Base-by-base conservation (phyloP, 1,284 basidiomycete genomes). In the Ceratobasidium sp. region DNA sequence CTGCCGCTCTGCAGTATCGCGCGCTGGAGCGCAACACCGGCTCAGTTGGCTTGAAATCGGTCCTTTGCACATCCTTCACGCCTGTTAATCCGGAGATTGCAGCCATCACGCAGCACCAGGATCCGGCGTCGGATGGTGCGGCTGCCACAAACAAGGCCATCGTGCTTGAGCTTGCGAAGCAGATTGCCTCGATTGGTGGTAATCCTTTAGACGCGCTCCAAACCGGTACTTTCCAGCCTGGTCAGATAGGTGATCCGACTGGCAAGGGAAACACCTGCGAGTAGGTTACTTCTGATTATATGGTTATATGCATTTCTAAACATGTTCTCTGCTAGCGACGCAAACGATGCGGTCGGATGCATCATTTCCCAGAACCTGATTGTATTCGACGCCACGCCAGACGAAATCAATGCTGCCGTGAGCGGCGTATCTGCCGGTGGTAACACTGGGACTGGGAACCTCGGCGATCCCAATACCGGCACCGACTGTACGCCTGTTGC, bases 21-120 rank as follows among this genome's bases (percentile, higher is more conserved):
- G 87, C 88, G 6, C 79, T 91, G 48, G 88, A 91, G 81, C 84
- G 88, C 49, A 91, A 90, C 80, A 86, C 87, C 23, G 86, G 83
- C 8, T 73, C 78, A 33, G 86, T 90, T 64, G 88, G 88, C 25
- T 78, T 80, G 5, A 80, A 81, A 23, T 84, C 83, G 64, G 83
- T 79, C 16, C 75, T 81, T 12, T 90, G 88, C 81, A 87, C 84
- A 0, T 81, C 83, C 72, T 80, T 86, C 78, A 83, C 82, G 36
- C 86, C 88, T 18, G 81, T 82, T 62, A 90, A 90, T 81, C 85
- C 87, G 28, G 88, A 90, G 79, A 86, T 91, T 75, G 87, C 87
- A 38, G 88, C 87, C 38, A 83, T 90, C 73, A 80, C 83, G 48
- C 89, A 90, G 78, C 88, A 89, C 78, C 75, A 86, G 84, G 88